Evolutionary conservation across 2,329 filamentous ascomycete genomes (phyloP).

Genomic region (Epicoccum nigrum): DNA sequence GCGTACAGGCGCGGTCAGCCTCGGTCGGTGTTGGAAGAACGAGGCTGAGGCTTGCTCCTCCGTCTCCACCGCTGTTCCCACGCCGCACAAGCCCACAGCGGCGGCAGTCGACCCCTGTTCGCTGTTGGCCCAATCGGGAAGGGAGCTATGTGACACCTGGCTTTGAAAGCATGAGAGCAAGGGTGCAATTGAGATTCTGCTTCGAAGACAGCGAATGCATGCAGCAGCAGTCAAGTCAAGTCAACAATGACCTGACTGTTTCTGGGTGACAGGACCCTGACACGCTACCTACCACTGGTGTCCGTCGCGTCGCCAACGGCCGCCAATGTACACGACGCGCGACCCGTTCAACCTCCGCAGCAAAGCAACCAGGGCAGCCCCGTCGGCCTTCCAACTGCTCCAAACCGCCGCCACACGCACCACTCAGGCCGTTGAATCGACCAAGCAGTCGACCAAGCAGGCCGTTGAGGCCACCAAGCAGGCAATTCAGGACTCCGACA

Average conservation of each 20-base stretch:
- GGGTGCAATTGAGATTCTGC: not conserved
- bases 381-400: conserved; percentile 39
- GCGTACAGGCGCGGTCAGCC: not conserved
- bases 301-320: conserved; percentile 7
- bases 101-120: conserved; percentile 25
- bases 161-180: not conserved
- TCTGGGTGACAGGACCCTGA: conserved; percentile 10
- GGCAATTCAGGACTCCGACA: conserved; percentile 44
- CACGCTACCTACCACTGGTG: conserved; percentile 4
- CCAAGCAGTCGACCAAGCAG: conserved; percentile 33
- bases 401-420: conserved; percentile 41
- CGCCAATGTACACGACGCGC: conserved; percentile 51
- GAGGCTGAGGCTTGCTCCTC: conserved; percentile 11
- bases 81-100: not conserved
- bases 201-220: not conserved
- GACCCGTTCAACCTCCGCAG: conserved; percentile 55
- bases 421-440: conserved; percentile 22
- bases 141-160: conserved; percentile 35
- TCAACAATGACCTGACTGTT: not conserved
- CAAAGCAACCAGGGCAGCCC: conserved; percentile 35
- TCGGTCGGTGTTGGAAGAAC: conserved; percentile 8
- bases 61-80: not conserved
- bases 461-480: conserved; percentile 42
- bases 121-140: conserved; percentile 20
- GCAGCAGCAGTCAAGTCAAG: not conserved